These are phyloP conservation scores for Talaromyces sp. DNA, from an alignment of 2,329 filamentous ascomycete genomes.

Conservation along the genomic window DNA sequence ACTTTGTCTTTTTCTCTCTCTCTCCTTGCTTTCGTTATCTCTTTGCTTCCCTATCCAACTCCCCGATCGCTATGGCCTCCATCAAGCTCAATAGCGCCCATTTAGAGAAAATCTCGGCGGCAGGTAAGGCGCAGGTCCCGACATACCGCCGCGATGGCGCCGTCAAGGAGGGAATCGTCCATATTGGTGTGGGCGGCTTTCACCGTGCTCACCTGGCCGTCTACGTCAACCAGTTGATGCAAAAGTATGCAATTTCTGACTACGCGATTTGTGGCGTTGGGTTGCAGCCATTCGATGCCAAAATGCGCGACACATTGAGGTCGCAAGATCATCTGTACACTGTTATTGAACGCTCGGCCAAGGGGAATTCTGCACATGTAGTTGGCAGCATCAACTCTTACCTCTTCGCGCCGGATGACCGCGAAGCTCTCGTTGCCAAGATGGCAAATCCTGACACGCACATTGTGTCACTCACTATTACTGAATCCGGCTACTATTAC, in stretches of 20 bases:
- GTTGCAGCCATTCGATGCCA: conserved; percentile 49
- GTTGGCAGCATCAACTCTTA: conserved; percentile 54
- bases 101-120: background rate
- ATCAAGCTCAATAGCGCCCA: background rate
- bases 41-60: background rate
- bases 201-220: conserved; percentile 54
- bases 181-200: conserved; percentile 55
- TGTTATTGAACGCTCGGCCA: conserved; percentile 53
- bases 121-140: conserved; percentile 27
- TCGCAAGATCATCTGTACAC: conserved; percentile 54
- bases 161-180: conserved; percentile 54
- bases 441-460: conserved; percentile 54
- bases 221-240: conserved; percentile 50
- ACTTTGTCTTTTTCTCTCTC: background rate
- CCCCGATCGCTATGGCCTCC: background rate
- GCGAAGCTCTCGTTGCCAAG: conserved; percentile 52
- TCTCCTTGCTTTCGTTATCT: background rate
- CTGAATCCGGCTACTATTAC: conserved; percentile 57
- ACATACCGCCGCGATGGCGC: conserved; percentile 43
- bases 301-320: conserved; percentile 51
- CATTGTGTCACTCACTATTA: conserved; percentile 56
- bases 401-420: conserved; percentile 52
- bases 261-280: conserved; percentile 54
- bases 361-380: conserved; percentile 48
- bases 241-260: conserved; percentile 44